Percentiles rank a stretch among this genome's conserved stretches.
Evolutionary conservation across 106 monocot genomes (phyloP).

Genomic region (Acorus gramineus): DNA sequence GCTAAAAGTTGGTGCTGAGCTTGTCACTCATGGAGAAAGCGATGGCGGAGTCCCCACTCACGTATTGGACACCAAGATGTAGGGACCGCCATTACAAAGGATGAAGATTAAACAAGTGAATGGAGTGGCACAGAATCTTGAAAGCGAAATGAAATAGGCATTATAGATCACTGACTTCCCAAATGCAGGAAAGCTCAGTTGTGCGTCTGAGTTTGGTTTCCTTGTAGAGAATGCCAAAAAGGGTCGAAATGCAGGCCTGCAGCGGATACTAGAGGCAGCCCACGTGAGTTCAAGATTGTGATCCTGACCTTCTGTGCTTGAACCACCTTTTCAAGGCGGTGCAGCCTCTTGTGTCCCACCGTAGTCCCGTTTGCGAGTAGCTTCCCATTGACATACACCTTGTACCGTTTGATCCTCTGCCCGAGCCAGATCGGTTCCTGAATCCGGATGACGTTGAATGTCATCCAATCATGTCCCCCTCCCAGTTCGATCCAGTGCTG

Average conservation of each 20-base stretch:
- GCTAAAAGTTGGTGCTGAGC: too few species aligned
- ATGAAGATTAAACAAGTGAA: too few species aligned
- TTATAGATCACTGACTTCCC: too few species aligned
- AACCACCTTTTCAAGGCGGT: conserved; percentile 31
- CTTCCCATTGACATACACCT: conserved; percentile 46
- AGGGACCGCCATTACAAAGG: too few species aligned
- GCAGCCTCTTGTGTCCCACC: conserved; percentile 74
- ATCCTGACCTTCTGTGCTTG: conserved; percentile 35
- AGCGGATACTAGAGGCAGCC: conserved; percentile 44
- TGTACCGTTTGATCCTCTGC: conserved; percentile 48
- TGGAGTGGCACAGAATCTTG: too few species aligned
- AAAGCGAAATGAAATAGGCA: too few species aligned
- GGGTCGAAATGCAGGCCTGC: conserved; percentile 81
- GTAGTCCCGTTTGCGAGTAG: conserved; percentile 53
- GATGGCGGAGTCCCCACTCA: too few species aligned
- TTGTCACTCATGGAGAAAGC: too few species aligned
- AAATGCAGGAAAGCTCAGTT: too few species aligned
- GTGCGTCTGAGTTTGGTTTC: neutral
- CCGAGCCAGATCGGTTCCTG: conserved; percentile 69
- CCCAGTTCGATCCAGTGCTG: conserved; percentile 53
- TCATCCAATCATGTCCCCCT: neutral
- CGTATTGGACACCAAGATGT: too few species aligned
- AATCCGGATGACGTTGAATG: conserved; percentile 75
- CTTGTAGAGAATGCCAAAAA: conserved; percentile 4
- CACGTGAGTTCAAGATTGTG: conserved; percentile 29